phyloP scores from a whole-genome alignment of 1,139 yeast species.

The Saccharomyces pastorianus region DNA sequence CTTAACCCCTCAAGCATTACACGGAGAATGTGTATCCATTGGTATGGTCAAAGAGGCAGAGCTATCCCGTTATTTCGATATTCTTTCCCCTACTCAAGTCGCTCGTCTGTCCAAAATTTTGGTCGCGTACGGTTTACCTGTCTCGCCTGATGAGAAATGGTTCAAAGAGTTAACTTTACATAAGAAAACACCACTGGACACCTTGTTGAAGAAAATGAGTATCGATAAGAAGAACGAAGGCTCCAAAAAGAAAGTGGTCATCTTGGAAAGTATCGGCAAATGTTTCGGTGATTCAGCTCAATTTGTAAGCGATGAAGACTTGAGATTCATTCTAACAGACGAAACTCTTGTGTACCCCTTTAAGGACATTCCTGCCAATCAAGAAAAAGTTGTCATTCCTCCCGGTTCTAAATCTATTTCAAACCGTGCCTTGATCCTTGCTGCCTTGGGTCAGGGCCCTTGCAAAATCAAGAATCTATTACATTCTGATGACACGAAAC shows the following conservation, averaged over 20 bases:
- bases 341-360: conserved; percentile 63
- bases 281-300: conserved; percentile 88
- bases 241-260: conserved; percentile 74
- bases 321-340: conserved; percentile 77
- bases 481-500: conserved; percentile 93
- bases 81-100: conserved; percentile 86
- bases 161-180: conserved; percentile 61
- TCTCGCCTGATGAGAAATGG: conserved; percentile 65
- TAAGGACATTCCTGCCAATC: conserved; percentile 35
- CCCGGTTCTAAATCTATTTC: conserved; percentile 98
- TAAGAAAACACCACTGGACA: conserved; percentile 64
- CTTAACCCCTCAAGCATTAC: conserved; percentile 89
- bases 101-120: conserved; percentile 81
- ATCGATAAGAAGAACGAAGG: conserved; percentile 97
- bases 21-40: conserved; percentile 94
- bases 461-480: conserved; percentile 76
- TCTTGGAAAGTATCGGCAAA: conserved; percentile 76
- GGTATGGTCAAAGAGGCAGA: conserved; percentile 96
- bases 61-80: conserved; percentile 80
- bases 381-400: conserved; percentile 50
- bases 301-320: conserved; percentile 67
- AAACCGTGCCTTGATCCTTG: conserved; percentile 84
- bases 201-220: conserved; percentile 74
- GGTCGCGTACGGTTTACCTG: conserved; percentile 78
- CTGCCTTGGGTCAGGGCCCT: conserved; percentile 83